A percentile compares a stretch with the other conserved stretches of the same genome.
These are phyloP conservation scores for Gracilaria domingensis DNA, from an alignment of 23 red algal genomes.

Conservation along the genomic window DNA sequence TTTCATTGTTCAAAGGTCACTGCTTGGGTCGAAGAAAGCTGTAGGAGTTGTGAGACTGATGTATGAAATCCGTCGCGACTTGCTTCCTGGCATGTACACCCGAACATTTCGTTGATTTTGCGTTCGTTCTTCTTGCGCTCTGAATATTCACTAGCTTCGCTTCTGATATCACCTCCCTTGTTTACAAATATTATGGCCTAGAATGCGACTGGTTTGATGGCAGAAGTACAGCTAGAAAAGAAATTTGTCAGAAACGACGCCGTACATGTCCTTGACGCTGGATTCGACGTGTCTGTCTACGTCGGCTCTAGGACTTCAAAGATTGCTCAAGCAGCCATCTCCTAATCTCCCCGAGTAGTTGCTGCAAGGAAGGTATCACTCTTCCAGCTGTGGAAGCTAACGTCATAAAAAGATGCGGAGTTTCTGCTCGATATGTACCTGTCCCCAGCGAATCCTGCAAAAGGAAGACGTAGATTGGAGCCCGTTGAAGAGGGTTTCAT, in stretches of 20 bases:
- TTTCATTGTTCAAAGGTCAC: constrained; percentile 40
- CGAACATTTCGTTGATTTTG: constrained; percentile 39
- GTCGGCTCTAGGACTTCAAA: constrained; percentile 34
- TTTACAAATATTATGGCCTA: constrained; percentile 55
- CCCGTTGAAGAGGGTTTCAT: constrained; percentile 48
- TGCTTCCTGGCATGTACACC: constrained; percentile 52
- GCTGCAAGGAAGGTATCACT: constrained; percentile 31
- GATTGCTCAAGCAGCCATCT: constrained; percentile 42
- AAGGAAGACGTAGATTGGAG: constrained; percentile 9
- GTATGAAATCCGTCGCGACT: constrained; percentile 56
- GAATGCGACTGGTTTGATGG: constrained; percentile 54
- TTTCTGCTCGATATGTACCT: constrained; percentile 61
- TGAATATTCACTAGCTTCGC: constrained; percentile 41
- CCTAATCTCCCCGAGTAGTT: constrained; percentile 46
- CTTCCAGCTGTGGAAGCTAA: constrained; percentile 71
- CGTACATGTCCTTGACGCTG: constrained; percentile 63
- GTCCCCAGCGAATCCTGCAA: constrained; percentile 13
- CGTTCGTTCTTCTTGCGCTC: constrained; percentile 55
- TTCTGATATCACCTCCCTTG: constrained; percentile 61
- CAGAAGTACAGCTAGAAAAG: constrained; percentile 56
- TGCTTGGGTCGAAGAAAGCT: constrained; percentile 40
- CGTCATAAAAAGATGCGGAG: constrained; percentile 45
- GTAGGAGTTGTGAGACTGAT: constrained; percentile 48
- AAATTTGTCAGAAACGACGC: constrained; percentile 35
- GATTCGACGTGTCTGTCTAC: constrained; percentile 68